Evolutionary conservation across 2,329 filamentous ascomycete genomes (phyloP).

Genomic region (Microcyclospora tardicrescens): DNA sequence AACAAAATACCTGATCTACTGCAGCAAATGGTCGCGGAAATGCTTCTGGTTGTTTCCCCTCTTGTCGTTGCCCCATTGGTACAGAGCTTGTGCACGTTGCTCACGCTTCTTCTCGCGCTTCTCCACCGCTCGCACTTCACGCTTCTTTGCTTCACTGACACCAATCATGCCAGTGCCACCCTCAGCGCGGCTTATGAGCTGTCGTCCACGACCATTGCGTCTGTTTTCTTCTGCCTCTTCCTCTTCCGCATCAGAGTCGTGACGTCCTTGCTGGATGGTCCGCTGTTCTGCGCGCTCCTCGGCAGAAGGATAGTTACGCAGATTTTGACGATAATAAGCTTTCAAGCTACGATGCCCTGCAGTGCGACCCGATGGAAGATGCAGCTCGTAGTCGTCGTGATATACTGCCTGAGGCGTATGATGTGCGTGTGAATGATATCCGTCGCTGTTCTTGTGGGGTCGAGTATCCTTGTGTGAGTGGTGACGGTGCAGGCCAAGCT

Average conservation of each 20-base stretch:
- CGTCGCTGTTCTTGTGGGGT: constrained; percentile 60
- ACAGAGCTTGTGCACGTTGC: constrained; percentile 37
- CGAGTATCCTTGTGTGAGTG: constrained; percentile 58
- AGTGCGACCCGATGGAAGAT: constrained; percentile 77
- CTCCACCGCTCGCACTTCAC: constrained; percentile 52
- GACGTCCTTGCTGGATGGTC: constrained; percentile 39
- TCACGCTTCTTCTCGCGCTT: constrained; percentile 55
- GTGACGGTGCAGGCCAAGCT: constrained; percentile 59
- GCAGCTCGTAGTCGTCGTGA: constrained; percentile 84
- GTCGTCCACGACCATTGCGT: constrained; percentile 22
- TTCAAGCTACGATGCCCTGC: constrained; percentile 82
- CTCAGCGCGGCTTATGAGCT: constrained; percentile 51
- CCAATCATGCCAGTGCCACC: constrained; percentile 66
- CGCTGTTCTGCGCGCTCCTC: constrained; percentile 61
- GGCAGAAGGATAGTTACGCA: constrained; percentile 67
- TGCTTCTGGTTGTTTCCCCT: constrained; percentile 67
- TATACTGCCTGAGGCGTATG: constrained; percentile 62
- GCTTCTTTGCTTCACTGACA: constrained; percentile 62
- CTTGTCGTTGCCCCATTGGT: constrained; percentile 59
- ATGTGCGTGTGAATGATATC: constrained; percentile 73
- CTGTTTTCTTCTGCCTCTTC: constrained; percentile 25
- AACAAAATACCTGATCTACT: constrained; percentile 13
- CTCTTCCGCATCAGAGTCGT: constrained; percentile 35
- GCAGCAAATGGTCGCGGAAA: constrained; percentile 44
- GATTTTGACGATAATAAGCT: constrained; percentile 84